These are phyloP conservation scores for Termitomyces sp. DNA, from an alignment of 768 basidiomycete species.

Conservation along the genomic window DNA sequence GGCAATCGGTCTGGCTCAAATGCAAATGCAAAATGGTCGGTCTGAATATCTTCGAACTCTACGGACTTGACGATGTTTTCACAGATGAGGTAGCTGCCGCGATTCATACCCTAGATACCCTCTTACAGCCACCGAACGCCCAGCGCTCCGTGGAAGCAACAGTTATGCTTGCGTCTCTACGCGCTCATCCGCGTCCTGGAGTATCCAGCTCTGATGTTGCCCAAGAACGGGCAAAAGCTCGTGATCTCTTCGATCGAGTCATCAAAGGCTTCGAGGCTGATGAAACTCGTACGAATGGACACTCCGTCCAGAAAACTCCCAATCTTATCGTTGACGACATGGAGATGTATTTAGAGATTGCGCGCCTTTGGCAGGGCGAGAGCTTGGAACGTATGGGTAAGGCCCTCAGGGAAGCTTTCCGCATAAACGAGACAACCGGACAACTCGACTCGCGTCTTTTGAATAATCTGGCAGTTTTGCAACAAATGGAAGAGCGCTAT, in stretches of 20 bases:
- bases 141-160: slow-evolving; percentile 79
- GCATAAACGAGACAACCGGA: slow-evolving; percentile 51
- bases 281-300: slow-evolving; percentile 44
- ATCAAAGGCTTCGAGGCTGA: slow-evolving; percentile 63
- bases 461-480: slow-evolving; percentile 78
- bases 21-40: slow-evolving; percentile 79
- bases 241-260: slow-evolving; percentile 79
- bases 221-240: slow-evolving; percentile 69
- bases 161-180: slow-evolving; percentile 85
- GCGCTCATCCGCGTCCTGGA: slow-evolving; percentile 79
- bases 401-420: slow-evolving; percentile 71
- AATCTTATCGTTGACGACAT: slow-evolving; percentile 69
- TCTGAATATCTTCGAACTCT: neutral
- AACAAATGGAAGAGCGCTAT: slow-evolving; percentile 64
- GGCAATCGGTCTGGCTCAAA: slow-evolving; percentile 81
- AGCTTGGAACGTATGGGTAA: slow-evolving; percentile 68
- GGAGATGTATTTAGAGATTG: slow-evolving; percentile 90
- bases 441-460: slow-evolving; percentile 63
- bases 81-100: slow-evolving; percentile 81
- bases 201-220: slow-evolving; percentile 69
- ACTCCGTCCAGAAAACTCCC: slow-evolving; percentile 34
- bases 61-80: slow-evolving; percentile 1
- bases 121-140: slow-evolving; percentile 63
- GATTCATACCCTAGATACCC: slow-evolving; percentile 78
- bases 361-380: slow-evolving; percentile 84